A percentile compares a stretch with the other conserved stretches of the same genome.
phyloP scores from a whole-genome alignment of 139 green algal species.

The Chlorella sp. region DNA sequence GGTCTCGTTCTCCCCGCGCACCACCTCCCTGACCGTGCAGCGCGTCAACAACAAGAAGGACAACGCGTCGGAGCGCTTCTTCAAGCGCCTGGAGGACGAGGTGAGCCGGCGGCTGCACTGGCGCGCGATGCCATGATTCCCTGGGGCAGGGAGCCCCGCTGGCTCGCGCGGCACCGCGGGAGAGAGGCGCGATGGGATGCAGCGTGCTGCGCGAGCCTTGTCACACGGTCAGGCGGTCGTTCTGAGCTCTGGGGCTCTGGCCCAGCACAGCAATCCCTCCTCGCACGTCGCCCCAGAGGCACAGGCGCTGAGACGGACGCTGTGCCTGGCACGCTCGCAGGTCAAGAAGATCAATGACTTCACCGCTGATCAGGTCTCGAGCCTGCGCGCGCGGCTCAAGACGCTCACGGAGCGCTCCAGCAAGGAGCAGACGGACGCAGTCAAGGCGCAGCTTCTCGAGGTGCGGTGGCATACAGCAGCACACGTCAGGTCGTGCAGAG shows the following conservation, averaged over 20 bases:
- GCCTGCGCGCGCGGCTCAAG: slow-evolving; percentile 48
- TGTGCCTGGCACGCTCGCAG: slow-evolving; percentile 22
- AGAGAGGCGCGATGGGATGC: too few relatives aligned
- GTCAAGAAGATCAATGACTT: slow-evolving; percentile 80
- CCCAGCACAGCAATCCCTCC: neutral
- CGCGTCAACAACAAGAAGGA: slow-evolving; percentile 31
- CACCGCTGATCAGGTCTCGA: slow-evolving; percentile 58
- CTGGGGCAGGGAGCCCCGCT: too few relatives aligned
- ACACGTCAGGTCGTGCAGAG: too few relatives aligned
- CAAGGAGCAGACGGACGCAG: slow-evolving; percentile 20
- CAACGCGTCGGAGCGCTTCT: slow-evolving; percentile 66
- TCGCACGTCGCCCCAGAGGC: neutral
- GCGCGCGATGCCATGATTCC: too few relatives aligned
- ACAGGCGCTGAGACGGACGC: neutral
- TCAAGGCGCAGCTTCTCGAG: slow-evolving; percentile 40
- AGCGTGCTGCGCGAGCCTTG: too few relatives aligned
- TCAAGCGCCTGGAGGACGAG: slow-evolving; percentile 70
- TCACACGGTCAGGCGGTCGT: too few relatives aligned
- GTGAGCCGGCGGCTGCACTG: too few relatives aligned
- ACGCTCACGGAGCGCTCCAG: slow-evolving; percentile 23
- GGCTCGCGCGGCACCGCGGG: too few relatives aligned
- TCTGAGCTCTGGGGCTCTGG: too few relatives aligned
- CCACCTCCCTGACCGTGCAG: slow-evolving; percentile 72
- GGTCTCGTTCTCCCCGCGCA: slow-evolving; percentile 70
- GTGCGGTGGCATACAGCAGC: too few relatives aligned